Evolutionary conservation across 441 rosid species (phyloP).

Genomic region (Bruguiera hainesii): DNA sequence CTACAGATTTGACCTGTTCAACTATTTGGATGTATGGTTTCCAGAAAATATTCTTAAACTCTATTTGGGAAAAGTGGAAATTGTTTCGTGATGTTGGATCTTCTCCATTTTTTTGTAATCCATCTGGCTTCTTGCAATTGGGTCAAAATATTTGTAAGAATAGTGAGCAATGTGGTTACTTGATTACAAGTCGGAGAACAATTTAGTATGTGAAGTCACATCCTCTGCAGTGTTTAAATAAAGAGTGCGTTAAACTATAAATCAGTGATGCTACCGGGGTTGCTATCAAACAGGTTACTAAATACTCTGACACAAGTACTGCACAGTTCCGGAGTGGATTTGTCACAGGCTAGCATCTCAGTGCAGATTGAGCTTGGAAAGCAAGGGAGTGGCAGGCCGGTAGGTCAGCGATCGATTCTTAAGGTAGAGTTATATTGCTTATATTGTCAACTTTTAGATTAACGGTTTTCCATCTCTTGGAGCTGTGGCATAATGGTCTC

Average conservation of each 20-base stretch:
- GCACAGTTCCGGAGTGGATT: constrained; percentile 81
- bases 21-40: neutral
- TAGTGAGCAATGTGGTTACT: too few species aligned
- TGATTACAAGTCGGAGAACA: too few species aligned
- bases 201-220: too few species aligned
- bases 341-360: constrained; percentile 78
- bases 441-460: neutral
- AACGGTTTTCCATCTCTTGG: neutral
- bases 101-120: neutral
- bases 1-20: neutral
- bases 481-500: constrained; percentile 1
- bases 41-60: too few species aligned
- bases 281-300: constrained; percentile 48
- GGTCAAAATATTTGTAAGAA: too few species aligned
- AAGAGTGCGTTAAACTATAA: neutral
- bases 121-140: neutral
- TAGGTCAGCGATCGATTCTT: constrained; percentile 24
- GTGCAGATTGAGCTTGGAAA: constrained; percentile 86
- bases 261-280: neutral
- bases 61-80: neutral
- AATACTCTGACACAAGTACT: constrained; percentile 74
- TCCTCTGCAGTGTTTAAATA: too few species aligned
- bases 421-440: constrained; percentile 30
- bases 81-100: neutral
- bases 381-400: constrained; percentile 26